Percentiles rank a stretch among this genome's conserved stretches.
Evolutionary conservation across 768 basidiomycete genomes (phyloP).

Genomic region (Lactarius trivialis): DNA sequence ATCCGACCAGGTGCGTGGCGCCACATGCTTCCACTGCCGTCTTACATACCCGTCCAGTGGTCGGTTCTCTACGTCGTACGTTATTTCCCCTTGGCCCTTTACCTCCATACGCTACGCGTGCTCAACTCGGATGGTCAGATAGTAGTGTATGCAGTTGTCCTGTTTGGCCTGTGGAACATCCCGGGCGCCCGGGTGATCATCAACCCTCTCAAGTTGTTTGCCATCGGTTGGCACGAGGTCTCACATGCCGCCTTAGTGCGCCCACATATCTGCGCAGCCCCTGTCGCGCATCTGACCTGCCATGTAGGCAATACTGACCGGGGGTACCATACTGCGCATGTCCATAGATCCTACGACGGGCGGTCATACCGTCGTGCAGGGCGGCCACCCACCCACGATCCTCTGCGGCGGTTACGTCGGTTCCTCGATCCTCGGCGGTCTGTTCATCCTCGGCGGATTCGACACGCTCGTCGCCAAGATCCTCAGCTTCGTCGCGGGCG

Average conservation of each 20-base stretch:
- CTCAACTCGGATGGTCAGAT: slow-evolving; percentile 41
- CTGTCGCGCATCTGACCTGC: not conserved
- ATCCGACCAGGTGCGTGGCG: slow-evolving; percentile 18
- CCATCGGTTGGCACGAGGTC: slow-evolving; percentile 85
- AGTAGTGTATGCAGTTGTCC: slow-evolving; percentile 78
- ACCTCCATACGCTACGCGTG: not conserved
- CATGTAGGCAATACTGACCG: slow-evolving; percentile 64
- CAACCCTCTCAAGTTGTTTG: slow-evolving; percentile 79
- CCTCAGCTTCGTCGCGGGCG: slow-evolving; percentile 82
- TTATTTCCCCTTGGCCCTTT: slow-evolving; percentile 8
- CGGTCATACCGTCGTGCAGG: slow-evolving; percentile 70
- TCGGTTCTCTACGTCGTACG: slow-evolving; percentile 72
- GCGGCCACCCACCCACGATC: slow-evolving; percentile 65
- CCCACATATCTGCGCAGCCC: slow-evolving; percentile 17
- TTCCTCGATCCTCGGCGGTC: slow-evolving; percentile 72
- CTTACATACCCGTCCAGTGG: slow-evolving; percentile 38
- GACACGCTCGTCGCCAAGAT: slow-evolving; percentile 89
- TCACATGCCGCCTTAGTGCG: slow-evolving; percentile 75
- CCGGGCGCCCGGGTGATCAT: slow-evolving; percentile 73
- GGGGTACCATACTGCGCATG: slow-evolving; percentile 70
- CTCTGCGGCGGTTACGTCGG: slow-evolving; percentile 78
- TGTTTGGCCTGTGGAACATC: slow-evolving; percentile 85
- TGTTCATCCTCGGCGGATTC: slow-evolving; percentile 80
- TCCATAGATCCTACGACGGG: slow-evolving; percentile 83
- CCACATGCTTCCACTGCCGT: not conserved